A percentile compares a stretch with the other conserved stretches of the same genome.
phyloP scores from a whole-genome alignment of 805 yeast genomes.

The Hanseniaspora lindneri region DNA sequence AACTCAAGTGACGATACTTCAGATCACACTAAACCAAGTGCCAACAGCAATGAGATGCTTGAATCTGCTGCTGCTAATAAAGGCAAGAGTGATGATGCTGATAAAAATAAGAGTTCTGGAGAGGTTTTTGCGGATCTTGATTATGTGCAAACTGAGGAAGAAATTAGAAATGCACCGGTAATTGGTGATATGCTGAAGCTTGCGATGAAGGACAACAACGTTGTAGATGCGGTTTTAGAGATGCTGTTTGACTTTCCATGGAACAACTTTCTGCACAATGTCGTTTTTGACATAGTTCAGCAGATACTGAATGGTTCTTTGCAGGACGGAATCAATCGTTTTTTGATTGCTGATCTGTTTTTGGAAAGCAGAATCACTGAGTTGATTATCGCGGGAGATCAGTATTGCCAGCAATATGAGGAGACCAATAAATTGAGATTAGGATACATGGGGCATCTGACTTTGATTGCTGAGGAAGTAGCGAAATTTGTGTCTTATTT shows the following conservation, averaged over 20 bases:
- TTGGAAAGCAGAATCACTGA: conserved; percentile 48
- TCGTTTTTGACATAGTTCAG: conserved; percentile 71
- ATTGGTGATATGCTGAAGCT: conserved; percentile 66
- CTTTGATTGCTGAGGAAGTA: conserved; percentile 88
- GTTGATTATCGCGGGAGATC: conserved; percentile 54
- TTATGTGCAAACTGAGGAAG: conserved; percentile 23
- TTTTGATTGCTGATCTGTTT: conserved; percentile 49
- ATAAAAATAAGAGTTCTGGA: neutral
- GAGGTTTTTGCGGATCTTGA: conserved; percentile 16
- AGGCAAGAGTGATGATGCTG: conserved; percentile 14
- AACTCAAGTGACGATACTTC: conserved; percentile 20
- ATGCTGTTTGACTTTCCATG: conserved; percentile 67
- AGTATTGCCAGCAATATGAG: conserved; percentile 48
- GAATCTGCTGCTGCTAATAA: conserved; percentile 27
- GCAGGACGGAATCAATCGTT: conserved; percentile 64
- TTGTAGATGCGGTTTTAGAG: conserved; percentile 46
- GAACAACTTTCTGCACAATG: conserved; percentile 78
- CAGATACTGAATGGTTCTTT: conserved; percentile 65
- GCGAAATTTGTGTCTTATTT: conserved; percentile 61
- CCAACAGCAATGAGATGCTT: conserved; percentile 13
- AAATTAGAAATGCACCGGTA: conserved; percentile 44
- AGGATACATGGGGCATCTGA: conserved; percentile 94
- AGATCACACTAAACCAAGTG: conserved; percentile 13
- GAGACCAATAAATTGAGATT: conserved; percentile 53
- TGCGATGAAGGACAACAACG: conserved; percentile 50